A percentile compares a stretch with the other conserved stretches of the same genome.
Conservation (phyloP, 2,329 filamentous ascomycete species). For the Stagonosporopsis vannaccii region DNA sequence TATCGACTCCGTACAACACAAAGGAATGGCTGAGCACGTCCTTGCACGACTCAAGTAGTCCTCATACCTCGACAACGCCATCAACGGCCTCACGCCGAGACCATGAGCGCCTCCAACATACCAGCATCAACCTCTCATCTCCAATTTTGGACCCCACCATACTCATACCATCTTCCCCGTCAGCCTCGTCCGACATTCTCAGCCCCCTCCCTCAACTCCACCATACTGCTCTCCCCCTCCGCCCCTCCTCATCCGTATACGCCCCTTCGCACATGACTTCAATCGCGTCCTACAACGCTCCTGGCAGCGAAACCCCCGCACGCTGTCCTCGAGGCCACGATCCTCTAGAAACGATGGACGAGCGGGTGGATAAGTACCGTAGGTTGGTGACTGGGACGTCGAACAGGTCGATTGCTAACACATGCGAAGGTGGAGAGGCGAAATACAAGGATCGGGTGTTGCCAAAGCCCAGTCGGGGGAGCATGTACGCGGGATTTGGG, state of each 20-base stretch:
- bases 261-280: not conserved
- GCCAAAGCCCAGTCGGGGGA: conserved; percentile 4
- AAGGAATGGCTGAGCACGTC: not conserved
- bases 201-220: not conserved
- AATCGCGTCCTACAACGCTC: not conserved
- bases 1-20: not conserved
- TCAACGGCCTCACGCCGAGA: not conserved
- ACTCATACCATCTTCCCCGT: not conserved
- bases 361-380: conserved; percentile 1
- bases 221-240: not conserved
- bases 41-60: not conserved
- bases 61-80: not conserved
- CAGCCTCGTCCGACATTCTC: not conserved
- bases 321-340: not conserved
- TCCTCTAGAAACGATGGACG: not conserved
- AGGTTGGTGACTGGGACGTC: not conserved
- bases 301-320: not conserved
- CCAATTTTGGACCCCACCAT: not conserved
- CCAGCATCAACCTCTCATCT: no score
- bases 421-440: not conserved
- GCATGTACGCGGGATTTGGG: conserved; percentile 7
- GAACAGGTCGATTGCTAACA: not conserved
- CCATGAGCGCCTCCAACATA: not conserved
- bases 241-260: not conserved
- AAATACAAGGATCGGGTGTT: not conserved